Evolutionary conservation across 208 protist genomes (phyloP).

Genomic region (Acanthamoeba triangularis): DNA sequence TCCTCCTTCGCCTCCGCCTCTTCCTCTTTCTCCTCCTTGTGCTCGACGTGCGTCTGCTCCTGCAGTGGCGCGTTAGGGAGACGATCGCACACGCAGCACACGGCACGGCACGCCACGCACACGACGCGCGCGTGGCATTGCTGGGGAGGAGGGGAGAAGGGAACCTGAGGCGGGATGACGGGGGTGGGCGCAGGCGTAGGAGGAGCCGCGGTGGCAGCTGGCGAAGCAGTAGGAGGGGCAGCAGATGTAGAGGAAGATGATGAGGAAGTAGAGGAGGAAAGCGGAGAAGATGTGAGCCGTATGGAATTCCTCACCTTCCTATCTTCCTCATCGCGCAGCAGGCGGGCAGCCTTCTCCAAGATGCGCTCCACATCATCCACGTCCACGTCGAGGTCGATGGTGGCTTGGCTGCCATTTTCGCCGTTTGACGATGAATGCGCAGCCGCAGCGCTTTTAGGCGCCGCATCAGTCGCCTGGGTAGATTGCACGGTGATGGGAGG

Average conservation of each 20-base stretch:
- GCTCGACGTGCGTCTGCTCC: background rate
- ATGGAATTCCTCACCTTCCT: background rate
- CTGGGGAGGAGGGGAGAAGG: no score
- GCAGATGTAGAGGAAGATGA: background rate
- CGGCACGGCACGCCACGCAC: no score
- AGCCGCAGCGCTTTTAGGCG: no score
- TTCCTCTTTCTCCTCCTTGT: background rate
- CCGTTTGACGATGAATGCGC: background rate
- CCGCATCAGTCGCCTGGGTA: no score
- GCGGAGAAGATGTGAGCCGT: background rate
- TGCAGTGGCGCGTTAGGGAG: no score
- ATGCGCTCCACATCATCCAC: conserved; percentile 35
- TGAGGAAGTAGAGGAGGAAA: background rate
- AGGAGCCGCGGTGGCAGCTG: background rate
- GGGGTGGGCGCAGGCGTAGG: background rate
- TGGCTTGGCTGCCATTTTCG: background rate
- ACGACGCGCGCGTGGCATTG: background rate
- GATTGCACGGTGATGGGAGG: background rate
- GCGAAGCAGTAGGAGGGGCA: background rate
- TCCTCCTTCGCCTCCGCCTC: background rate
- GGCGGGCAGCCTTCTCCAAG: conserved; percentile 30
- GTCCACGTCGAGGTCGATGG: conserved; percentile 21
- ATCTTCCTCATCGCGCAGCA: conserved; percentile 33
- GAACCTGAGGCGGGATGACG: background rate
- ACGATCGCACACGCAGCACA: no score